Percentiles rank a stretch among this genome's conserved stretches.
These are phyloP conservation scores for Inga oerstediana DNA, from an alignment of 306 rosid genomes.

Conservation along the genomic window DNA sequence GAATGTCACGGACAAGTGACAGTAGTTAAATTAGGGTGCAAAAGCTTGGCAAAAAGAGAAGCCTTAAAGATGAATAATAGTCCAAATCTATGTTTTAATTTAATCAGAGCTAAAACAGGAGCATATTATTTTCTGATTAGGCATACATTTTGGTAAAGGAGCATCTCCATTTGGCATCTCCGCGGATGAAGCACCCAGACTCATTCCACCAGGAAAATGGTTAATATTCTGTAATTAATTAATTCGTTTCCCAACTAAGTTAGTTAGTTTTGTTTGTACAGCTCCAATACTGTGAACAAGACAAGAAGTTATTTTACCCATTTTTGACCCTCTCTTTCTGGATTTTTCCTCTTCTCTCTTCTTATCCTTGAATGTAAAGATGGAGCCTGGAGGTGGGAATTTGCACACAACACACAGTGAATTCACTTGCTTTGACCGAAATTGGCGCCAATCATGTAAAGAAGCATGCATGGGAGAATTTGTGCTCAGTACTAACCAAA, in stretches of 20 bases:
- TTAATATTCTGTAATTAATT: no score
- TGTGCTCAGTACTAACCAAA: neutral
- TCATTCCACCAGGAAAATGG: no score
- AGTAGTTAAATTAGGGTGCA: neutral
- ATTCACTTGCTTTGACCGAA: neutral
- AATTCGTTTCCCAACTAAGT: no score
- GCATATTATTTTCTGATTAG: no score
- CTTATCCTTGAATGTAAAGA: neutral
- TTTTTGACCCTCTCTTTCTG: neutral
- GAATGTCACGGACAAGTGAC: neutral
- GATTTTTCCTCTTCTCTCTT: neutral
- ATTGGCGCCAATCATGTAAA: slow-evolving; percentile 10
- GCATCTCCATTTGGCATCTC: no score
- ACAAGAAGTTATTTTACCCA: no score
- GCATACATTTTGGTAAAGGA: no score
- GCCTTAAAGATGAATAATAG: neutral
- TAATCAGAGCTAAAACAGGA: no score
- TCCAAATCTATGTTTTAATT: no score
- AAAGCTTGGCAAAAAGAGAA: neutral
- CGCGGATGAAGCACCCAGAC: no score
- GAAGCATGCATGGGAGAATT: neutral
- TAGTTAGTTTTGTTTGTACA: no score
- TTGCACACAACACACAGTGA: neutral
- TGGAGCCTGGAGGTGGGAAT: neutral
- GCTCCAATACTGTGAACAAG: no score